These are phyloP conservation scores for Fistulinella cinereoalba DNA, from an alignment of 1,284 basidiomycete genomes.

Conservation along the genomic window DNA sequence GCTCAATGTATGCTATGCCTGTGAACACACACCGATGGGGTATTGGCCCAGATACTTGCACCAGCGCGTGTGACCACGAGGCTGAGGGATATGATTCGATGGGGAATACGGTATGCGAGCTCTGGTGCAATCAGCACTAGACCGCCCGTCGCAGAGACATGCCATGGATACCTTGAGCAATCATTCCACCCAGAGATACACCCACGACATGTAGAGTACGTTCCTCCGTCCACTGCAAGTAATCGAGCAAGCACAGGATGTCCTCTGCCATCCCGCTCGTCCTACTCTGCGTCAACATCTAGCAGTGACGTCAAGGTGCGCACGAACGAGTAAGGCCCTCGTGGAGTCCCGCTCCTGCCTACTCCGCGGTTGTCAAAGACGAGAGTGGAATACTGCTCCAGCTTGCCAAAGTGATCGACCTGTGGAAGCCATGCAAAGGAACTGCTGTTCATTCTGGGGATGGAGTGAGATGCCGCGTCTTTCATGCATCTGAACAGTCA, in stretches of 20 bases:
- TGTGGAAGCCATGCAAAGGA: slow-evolving; percentile 64
- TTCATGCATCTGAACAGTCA: slow-evolving; percentile 11
- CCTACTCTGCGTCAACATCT: slow-evolving; percentile 26
- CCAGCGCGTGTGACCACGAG: slow-evolving; percentile 71
- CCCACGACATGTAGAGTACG: slow-evolving; percentile 73
- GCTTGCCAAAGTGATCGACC: slow-evolving; percentile 53
- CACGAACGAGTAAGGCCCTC: slow-evolving; percentile 62
- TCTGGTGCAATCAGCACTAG: slow-evolving; percentile 42
- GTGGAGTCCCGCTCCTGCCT: slow-evolving; percentile 70
- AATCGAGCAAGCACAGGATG: slow-evolving; percentile 63
- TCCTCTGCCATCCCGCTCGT: slow-evolving; percentile 82
- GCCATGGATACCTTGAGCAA: slow-evolving; percentile 58
- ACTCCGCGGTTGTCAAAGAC: slow-evolving; percentile 90
- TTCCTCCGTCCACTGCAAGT: slow-evolving; percentile 68
- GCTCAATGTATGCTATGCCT: not conserved
- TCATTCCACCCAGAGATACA: slow-evolving; percentile 84
- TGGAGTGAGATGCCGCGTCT: slow-evolving; percentile 13
- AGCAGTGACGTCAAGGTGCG: not conserved
- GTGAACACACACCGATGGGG: slow-evolving; percentile 24
- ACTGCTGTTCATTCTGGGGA: slow-evolving; percentile 51
- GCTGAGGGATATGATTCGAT: slow-evolving; percentile 64
- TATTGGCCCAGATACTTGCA: slow-evolving; percentile 16
- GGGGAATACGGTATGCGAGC: slow-evolving; percentile 62
- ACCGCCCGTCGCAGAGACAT: not conserved
- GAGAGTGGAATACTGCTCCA: slow-evolving; percentile 56